Conservation (phyloP, 202 grass and related monocot genomes). For the Schoenoplectus tabernaemontani region DNA sequence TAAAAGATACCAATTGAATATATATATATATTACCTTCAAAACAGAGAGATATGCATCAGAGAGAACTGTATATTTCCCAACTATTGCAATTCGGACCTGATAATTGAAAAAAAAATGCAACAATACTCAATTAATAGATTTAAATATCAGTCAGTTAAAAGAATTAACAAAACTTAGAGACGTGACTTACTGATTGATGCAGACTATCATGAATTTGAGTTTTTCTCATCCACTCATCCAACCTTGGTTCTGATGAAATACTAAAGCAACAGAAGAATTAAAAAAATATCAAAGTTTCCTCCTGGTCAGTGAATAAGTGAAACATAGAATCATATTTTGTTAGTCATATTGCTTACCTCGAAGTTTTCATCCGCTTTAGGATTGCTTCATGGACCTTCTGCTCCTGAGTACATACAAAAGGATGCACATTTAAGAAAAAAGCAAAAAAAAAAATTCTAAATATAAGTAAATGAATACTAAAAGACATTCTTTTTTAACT, state of each 20-base stretch:
- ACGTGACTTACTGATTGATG: constrained; percentile 35
- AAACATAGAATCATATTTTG: neutral
- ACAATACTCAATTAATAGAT: neutral
- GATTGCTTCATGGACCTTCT: constrained; percentile 39
- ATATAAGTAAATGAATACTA: neutral
- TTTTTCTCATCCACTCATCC: constrained; percentile 27
- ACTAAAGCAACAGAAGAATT: constrained; percentile 17
- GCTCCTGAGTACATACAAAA: constrained; percentile 25
- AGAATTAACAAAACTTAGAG: constrained; percentile 10
- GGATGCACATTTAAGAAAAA: neutral
- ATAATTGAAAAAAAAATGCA: constrained; percentile 1
- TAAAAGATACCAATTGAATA: neutral
- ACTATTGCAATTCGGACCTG: constrained; percentile 51
- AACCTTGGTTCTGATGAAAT: constrained; percentile 27
- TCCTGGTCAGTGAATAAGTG: neutral
- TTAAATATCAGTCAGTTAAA: neutral
- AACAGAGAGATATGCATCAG: constrained; percentile 72
- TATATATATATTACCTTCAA: constrained; percentile 37
- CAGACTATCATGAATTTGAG: constrained; percentile 25
- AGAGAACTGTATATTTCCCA: constrained; percentile 51
- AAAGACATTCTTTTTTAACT: neutral
- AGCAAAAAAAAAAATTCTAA: constrained; percentile 4
- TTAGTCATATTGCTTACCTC: constrained; percentile 17
- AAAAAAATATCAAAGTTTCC: neutral
- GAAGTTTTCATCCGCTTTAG: constrained; percentile 21